Base-by-base conservation (phyloP, 2,329 filamentous ascomycete species). In the Xylaria sp. region DNA sequence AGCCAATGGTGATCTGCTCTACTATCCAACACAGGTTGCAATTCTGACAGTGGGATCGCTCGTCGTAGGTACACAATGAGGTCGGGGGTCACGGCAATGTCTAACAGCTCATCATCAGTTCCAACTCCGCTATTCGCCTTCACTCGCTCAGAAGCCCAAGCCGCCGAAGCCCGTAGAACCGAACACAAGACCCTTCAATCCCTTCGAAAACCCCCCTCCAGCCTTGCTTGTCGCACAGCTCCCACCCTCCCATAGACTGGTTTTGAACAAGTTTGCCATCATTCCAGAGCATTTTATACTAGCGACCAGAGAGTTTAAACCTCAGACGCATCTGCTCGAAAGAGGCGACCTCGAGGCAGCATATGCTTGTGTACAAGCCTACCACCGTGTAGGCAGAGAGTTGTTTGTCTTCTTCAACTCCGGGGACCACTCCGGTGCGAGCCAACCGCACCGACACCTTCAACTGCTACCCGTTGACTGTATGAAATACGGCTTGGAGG, bases 201-300 rank as follows among this genome's bases (percentile, higher is more conserved):
- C 90, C 3, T 93, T 93, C 77, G 88, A 86, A 39, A 82, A 88
- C 67, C 90, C 90, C 0, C 78, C 84, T 0, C 74, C 81, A 2
- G 81, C 84, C 4, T 81, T 87, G 9, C 84, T 91, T 64, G 81
- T 90, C 45, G 79, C 89, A 51, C 78, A 85, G 30, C 75, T 92
- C 7, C 82, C 81, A 1, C 81, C 87, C 0, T 78, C 81, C 8
- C 90, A 93, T 78, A 84, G 85, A 67, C 83, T 93, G 50, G 87
- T 93, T 1, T 82, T 93, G 48, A 93, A 93, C 82, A 93, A 93
- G 78, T 93, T 91, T 73, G 90, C 91, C 57, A 80, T 93, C 57
- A 89, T 92, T 39, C 85, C 87, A 0, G 85, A 89, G 73, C 91
- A 93, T 79, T 92, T 92, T 76, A 92, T 93, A 72, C 84, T 93